These are phyloP conservation scores for Neofusicoccum parvum DNA, from an alignment of 2,329 filamentous ascomycete genomes.

Conservation along the genomic window DNA sequence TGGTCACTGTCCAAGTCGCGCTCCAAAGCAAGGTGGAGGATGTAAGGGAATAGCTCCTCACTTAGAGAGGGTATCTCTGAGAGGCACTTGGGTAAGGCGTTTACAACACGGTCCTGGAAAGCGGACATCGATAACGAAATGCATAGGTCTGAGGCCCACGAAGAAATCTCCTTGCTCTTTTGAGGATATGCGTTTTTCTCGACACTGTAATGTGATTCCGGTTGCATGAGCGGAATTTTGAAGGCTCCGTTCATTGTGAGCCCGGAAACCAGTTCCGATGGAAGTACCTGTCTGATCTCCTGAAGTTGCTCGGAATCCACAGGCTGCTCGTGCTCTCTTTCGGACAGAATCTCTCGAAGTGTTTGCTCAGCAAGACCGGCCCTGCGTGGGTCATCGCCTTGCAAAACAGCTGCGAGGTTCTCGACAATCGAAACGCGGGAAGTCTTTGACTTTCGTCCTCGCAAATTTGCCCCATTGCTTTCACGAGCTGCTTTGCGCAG, in stretches of 20 bases:
- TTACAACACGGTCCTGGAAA: slow-evolving; percentile 67
- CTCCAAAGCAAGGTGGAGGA: slow-evolving; percentile 79
- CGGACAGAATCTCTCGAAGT: slow-evolving; percentile 35
- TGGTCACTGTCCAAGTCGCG: slow-evolving; percentile 66
- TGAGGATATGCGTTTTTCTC: slow-evolving; percentile 27
- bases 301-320: slow-evolving; percentile 25
- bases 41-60: slow-evolving; percentile 74
- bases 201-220: slow-evolving; percentile 23
- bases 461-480: slow-evolving; percentile 3
- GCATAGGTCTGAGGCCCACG: slow-evolving; percentile 66
- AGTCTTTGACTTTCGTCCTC: background rate
- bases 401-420: slow-evolving; percentile 40
- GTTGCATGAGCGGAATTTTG: slow-evolving; percentile 18
- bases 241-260: slow-evolving; percentile 30
- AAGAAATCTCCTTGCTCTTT: slow-evolving; percentile 26
- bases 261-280: slow-evolving; percentile 33
- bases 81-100: slow-evolving; percentile 68
- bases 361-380: slow-evolving; percentile 50
- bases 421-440: slow-evolving; percentile 33
- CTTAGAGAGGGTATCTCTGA: slow-evolving; percentile 69
- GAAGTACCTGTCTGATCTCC: slow-evolving; percentile 36
- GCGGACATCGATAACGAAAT: slow-evolving; percentile 56
- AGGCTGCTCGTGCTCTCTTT: slow-evolving; percentile 23
- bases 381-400: slow-evolving; percentile 41
- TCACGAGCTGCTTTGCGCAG: background rate